These are phyloP conservation scores for Yarrowia sp. DNA, from an alignment of 805 yeast species.

Conservation along the genomic window DNA sequence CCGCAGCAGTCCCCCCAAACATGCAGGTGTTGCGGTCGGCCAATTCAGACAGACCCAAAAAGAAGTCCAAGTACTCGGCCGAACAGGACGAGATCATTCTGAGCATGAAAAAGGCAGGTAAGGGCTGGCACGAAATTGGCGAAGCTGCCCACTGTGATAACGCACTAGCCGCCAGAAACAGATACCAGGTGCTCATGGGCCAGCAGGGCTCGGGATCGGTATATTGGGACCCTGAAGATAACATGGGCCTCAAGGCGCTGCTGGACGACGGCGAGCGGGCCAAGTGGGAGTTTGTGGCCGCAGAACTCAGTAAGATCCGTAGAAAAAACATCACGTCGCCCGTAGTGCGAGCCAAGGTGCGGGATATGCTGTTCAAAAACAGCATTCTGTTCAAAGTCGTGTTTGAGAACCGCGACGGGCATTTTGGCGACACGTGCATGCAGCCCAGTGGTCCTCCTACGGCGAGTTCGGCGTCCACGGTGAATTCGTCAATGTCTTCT, in stretches of 20 bases:
- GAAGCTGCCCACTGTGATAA: slow-evolving; percentile 67
- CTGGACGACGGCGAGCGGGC: slow-evolving; percentile 74
- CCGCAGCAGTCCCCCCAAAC: slow-evolving; percentile 52
- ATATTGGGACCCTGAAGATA: slow-evolving; percentile 67
- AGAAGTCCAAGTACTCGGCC: slow-evolving; percentile 72
- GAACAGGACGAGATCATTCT: slow-evolving; percentile 74
- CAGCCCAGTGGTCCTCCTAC: slow-evolving; percentile 2
- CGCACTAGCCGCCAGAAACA: slow-evolving; percentile 74
- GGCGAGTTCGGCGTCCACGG: neutral
- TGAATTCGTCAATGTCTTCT: slow-evolving; percentile 2
- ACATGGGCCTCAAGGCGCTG: slow-evolving; percentile 57
- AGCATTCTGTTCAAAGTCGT: slow-evolving; percentile 66
- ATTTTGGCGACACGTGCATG: slow-evolving; percentile 12
- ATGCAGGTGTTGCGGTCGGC: slow-evolving; percentile 54
- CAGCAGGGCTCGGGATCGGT: slow-evolving; percentile 80
- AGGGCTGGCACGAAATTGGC: slow-evolving; percentile 77
- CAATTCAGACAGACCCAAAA: slow-evolving; percentile 58
- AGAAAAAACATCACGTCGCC: slow-evolving; percentile 60
- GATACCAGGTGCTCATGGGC: slow-evolving; percentile 82
- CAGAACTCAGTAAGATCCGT: slow-evolving; percentile 61
- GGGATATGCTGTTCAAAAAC: slow-evolving; percentile 60
- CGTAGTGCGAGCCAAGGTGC: slow-evolving; percentile 63
- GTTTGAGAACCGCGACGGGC: slow-evolving; percentile 39
- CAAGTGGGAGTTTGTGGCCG: slow-evolving; percentile 70
- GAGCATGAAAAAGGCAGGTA: slow-evolving; percentile 65